Percentiles rank a stretch among this genome's conserved stretches.
These are phyloP conservation scores for Pseudovirgaria hyperparasitica DNA, from an alignment of 2,329 filamentous ascomycete genomes.

Conservation along the genomic window DNA sequence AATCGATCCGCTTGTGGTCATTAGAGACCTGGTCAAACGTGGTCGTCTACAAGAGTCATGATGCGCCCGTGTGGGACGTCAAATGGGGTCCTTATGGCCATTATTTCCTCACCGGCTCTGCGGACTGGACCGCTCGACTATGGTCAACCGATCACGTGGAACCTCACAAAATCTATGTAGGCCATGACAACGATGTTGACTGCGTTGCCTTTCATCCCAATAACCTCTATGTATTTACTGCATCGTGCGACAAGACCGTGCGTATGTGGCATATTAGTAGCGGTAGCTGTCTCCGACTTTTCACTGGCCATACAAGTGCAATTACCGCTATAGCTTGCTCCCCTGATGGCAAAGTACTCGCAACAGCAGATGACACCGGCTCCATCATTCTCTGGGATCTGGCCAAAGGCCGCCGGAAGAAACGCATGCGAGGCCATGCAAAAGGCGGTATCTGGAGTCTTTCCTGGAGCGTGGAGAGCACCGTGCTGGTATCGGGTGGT, in stretches of 20 bases:
- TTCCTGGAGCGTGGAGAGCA: conserved; percentile 87
- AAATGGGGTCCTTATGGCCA: conserved; percentile 88
- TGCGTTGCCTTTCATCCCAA: conserved; percentile 91
- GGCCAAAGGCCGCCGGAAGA: conserved; percentile 70
- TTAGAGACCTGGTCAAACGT: conserved; percentile 85
- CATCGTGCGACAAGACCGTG: conserved; percentile 83
- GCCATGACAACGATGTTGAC: conserved; percentile 89
- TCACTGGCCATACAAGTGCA: conserved; percentile 81
- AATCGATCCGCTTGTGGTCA: conserved; percentile 84
- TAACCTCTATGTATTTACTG: conserved; percentile 84
- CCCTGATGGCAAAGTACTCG: conserved; percentile 79
- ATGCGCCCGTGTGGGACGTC: conserved; percentile 77
- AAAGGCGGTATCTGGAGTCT: conserved; percentile 91
- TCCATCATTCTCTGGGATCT: conserved; percentile 94
- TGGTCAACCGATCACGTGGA: conserved; percentile 92
- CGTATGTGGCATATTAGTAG: conserved; percentile 95
- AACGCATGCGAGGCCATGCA: conserved; percentile 85
- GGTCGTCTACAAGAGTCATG: conserved; percentile 87
- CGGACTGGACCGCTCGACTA: conserved; percentile 79
- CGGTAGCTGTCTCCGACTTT: conserved; percentile 78
- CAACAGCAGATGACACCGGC: conserved; percentile 76
- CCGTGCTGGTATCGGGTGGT: conserved; percentile 76
- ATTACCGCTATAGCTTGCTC: conserved; percentile 76
- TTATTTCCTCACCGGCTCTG: conserved; percentile 80
- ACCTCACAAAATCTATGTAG: conserved; percentile 74